Conservation (phyloP, 495 filamentous ascomycete species). For the Xylaria nigripes region DNA sequence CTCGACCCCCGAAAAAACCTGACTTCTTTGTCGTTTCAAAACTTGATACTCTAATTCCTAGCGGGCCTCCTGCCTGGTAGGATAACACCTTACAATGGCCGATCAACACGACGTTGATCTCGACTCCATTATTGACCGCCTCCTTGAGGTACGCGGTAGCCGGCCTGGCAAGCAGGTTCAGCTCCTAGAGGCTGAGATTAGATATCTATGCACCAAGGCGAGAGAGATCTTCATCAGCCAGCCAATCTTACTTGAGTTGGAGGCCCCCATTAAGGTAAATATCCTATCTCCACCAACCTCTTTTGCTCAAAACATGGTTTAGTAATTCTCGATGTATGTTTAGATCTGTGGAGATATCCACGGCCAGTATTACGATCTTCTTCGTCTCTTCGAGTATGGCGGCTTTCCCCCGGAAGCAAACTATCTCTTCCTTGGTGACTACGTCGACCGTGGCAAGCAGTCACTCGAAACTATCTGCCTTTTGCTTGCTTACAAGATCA, state of each 20-base stretch:
- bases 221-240: constrained; percentile 99
- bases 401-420: constrained; percentile 98
- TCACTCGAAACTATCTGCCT: constrained; percentile 99
- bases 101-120: constrained; percentile 96
- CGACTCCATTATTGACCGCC: constrained; percentile 97
- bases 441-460: constrained; percentile 98
- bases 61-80: constrained; percentile 36
- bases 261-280: constrained; percentile 96
- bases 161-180: constrained; percentile 98
- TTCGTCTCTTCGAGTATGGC: constrained; percentile 96
- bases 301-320: background rate
- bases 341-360: constrained; percentile 99
- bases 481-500: constrained; percentile 98
- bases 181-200: constrained; percentile 91
- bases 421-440: constrained; percentile 98
- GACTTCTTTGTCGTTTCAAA: constrained; percentile 16
- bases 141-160: constrained; percentile 96
- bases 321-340: background rate
- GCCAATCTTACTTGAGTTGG: constrained; percentile 93
- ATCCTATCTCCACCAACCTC: constrained; percentile 5
- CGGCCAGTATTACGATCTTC: constrained; percentile 97
- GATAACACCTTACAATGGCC: constrained; percentile 62
- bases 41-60: constrained; percentile 23
- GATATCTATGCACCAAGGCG: constrained; percentile 96
- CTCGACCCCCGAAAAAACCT: constrained; percentile 13